Evolutionary conservation across 1,139 yeast species (phyloP).

Genomic region (Zygotorulaspora mrakii): DNA sequence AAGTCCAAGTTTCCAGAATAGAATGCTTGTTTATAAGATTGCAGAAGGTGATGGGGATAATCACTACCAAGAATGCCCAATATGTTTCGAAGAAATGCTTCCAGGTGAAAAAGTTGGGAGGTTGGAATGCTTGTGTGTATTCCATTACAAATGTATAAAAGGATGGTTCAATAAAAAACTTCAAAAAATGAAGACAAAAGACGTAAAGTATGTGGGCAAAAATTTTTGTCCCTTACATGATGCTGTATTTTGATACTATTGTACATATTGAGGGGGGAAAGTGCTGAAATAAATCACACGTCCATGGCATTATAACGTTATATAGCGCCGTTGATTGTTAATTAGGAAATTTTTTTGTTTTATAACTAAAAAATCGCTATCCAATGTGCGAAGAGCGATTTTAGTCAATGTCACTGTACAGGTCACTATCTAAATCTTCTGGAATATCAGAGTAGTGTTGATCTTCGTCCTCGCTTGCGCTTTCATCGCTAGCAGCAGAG

Average conservation of each 20-base stretch:
- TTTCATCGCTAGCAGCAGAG: slow-evolving; percentile 21
- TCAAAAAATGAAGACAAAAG: slow-evolving; percentile 30
- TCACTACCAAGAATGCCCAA: slow-evolving; percentile 72
- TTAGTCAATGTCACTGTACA: slow-evolving; percentile 41
- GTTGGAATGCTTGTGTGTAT: slow-evolving; percentile 88
- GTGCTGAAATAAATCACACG: not conserved
- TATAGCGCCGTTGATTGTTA: not conserved
- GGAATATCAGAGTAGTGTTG: slow-evolving; percentile 40
- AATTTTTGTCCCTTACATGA: slow-evolving; percentile 33
- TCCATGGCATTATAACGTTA: slow-evolving; percentile 4
- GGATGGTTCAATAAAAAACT: slow-evolving; percentile 89
- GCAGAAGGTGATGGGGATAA: slow-evolving; percentile 42
- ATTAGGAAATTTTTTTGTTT: slow-evolving; percentile 8
- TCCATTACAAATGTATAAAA: slow-evolving; percentile 84
- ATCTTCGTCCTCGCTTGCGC: slow-evolving; percentile 25
- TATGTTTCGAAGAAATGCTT: slow-evolving; percentile 81
- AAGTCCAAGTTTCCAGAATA: slow-evolving; percentile 44
- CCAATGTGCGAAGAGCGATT: slow-evolving; percentile 1
- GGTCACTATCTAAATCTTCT: slow-evolving; percentile 42
- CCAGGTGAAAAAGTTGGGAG: slow-evolving; percentile 91
- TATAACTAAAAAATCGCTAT: slow-evolving; percentile 11
- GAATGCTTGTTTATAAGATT: slow-evolving; percentile 81
- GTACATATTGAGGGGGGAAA: slow-evolving; percentile 2
- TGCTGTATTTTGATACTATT: slow-evolving; percentile 20
- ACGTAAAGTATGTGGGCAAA: slow-evolving; percentile 16